These are phyloP conservation scores for Borealophlyctis nickersoniae DNA, from an alignment of 192 early-diverging fungal genomes.

Conservation along the genomic window DNA sequence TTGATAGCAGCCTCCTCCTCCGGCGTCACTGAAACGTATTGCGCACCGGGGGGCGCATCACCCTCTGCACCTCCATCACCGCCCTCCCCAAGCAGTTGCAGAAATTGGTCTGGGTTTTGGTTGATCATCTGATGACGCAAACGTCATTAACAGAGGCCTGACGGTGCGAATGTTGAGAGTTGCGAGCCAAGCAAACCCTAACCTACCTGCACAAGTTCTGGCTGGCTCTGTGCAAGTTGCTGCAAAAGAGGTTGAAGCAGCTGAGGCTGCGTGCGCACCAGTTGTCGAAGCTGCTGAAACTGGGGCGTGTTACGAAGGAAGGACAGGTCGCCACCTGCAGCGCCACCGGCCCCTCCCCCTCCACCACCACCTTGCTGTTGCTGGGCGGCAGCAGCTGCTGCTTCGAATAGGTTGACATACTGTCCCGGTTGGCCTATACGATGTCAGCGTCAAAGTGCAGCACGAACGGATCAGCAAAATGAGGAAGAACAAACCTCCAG, in stretches of 20 bases:
- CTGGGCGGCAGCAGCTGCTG: conserved; percentile 26
- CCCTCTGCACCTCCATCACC: conserved; percentile 57
- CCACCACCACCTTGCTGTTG: conserved; percentile 21
- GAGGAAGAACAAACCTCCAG: too few species aligned
- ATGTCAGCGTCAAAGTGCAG: conserved; percentile 13
- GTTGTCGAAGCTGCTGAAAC: conserved; percentile 86
- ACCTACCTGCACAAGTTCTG: conserved; percentile 67
- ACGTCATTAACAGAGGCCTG: too few species aligned
- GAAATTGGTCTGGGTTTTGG: conserved; percentile 73
- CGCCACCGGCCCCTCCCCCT: conserved; percentile 24
- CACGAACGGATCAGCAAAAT: conserved; percentile 2
- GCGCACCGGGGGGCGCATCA: conserved; percentile 28
- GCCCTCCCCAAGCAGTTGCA: conserved; percentile 63
- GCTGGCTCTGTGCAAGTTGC: conserved; percentile 80
- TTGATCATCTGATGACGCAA: conserved; percentile 50
- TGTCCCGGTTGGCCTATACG: conserved; percentile 9
- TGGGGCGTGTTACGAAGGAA: conserved; percentile 76
- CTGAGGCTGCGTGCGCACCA: conserved; percentile 82
- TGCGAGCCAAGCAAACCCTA: not conserved
- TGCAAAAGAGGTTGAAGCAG: conserved; percentile 82
- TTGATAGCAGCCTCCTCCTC: conserved; percentile 91
- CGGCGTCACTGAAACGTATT: conserved; percentile 77
- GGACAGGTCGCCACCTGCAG: conserved; percentile 36
- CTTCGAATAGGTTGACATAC: conserved; percentile 47
- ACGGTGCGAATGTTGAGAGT: conserved; percentile 2